phyloP scores from a whole-genome alignment of 306 rosid genomes.

The Senna tora region DNA sequence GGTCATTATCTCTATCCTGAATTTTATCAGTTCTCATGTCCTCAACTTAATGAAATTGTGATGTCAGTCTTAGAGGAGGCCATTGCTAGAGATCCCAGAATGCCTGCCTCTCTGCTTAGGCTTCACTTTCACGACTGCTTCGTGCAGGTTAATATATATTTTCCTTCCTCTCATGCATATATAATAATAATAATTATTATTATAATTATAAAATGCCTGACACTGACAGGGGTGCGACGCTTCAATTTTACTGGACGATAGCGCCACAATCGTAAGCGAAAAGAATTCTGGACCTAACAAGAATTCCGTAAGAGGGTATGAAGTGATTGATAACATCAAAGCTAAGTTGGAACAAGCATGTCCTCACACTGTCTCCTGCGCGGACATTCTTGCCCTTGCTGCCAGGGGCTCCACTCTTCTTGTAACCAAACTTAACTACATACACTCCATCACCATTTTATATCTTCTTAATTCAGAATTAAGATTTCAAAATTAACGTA shows the following conservation, averaged over 20 bases:
- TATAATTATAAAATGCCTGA: too few species aligned
- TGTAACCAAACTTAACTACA: too few species aligned
- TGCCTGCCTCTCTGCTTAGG: slow-evolving; percentile 81
- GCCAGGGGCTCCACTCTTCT: slow-evolving; percentile 76
- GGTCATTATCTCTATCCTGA: slow-evolving; percentile 62
- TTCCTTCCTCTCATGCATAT: too few species aligned
- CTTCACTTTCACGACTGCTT: slow-evolving; percentile 89
- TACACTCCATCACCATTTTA: too few species aligned
- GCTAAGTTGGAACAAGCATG: slow-evolving; percentile 72
- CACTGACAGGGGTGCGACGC: slow-evolving; percentile 76
- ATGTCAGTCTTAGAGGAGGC: slow-evolving; percentile 74
- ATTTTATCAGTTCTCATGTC: slow-evolving; percentile 74
- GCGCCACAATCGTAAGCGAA: slow-evolving; percentile 57
- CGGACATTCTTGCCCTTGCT: slow-evolving; percentile 84
- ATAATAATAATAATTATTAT: too few species aligned
- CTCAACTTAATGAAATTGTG: slow-evolving; percentile 80
- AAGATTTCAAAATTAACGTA: slow-evolving; percentile 25
- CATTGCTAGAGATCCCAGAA: slow-evolving; percentile 59
- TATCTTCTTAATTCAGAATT: too few species aligned
- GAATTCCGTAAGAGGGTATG: slow-evolving; percentile 73
- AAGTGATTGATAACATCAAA: slow-evolving; percentile 82
- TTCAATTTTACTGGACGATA: slow-evolving; percentile 69
- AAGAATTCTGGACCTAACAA: slow-evolving; percentile 72
- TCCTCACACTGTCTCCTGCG: slow-evolving; percentile 79
- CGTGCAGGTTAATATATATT: slow-evolving; percentile 59